phyloP scores from a whole-genome alignment of 2,329 filamentous ascomycete genomes.

The Penicillium italicum region DNA sequence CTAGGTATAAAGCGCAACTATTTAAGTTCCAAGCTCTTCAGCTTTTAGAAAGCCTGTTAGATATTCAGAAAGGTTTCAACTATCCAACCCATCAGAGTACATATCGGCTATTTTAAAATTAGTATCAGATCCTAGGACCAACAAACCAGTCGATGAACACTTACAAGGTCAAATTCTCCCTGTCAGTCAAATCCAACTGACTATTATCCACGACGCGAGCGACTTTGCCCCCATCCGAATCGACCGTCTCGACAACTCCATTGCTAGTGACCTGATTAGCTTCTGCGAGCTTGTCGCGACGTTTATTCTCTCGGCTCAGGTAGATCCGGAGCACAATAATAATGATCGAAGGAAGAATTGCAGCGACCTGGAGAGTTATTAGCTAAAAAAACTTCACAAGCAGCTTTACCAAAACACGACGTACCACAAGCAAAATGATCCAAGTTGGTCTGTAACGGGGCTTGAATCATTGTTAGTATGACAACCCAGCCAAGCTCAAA shows the following conservation, averaged over 20 bases:
- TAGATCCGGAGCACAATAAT: conserved; percentile 42
- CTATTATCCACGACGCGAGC: conserved; percentile 35
- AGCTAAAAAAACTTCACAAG: conserved; percentile 28
- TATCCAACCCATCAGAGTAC: background rate
- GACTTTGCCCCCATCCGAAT: conserved; percentile 26
- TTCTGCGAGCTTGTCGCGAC: conserved; percentile 32
- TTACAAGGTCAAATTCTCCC: conserved; percentile 32
- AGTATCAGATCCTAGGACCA: background rate
- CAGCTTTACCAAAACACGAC: conserved; percentile 26
- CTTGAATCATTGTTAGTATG: conserved; percentile 1
- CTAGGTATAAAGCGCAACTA: background rate
- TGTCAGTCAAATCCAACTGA: conserved; percentile 38
- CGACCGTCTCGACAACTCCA: conserved; percentile 25
- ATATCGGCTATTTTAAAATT: background rate
- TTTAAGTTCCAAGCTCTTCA: background rate
- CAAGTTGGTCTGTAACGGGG: conserved; percentile 23
- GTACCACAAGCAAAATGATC: conserved; percentile 26
- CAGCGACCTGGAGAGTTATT: conserved; percentile 33
- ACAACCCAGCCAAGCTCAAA: background rate
- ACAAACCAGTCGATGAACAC: background rate
- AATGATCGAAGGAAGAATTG: conserved; percentile 40
- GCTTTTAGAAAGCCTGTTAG: too few species aligned
- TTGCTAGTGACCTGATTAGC: conserved; percentile 20
- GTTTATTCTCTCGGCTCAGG: conserved; percentile 41
- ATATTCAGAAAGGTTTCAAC: background rate